Evolutionary conservation across 768 basidiomycete genomes (phyloP).

Genomic region (Trametes elegans): DNA sequence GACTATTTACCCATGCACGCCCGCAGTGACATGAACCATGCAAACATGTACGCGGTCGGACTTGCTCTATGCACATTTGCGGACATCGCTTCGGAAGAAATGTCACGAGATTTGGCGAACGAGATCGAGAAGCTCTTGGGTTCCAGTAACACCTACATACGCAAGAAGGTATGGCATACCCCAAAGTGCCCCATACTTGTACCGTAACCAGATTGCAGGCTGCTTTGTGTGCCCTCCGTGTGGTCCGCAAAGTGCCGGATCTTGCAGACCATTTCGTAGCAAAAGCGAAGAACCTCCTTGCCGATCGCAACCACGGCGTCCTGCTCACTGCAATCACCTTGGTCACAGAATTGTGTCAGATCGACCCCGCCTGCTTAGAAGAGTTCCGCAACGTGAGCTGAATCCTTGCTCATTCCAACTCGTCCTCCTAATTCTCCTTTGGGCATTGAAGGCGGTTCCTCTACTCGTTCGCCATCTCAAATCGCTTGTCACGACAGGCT

Average conservation of each 20-base stretch:
- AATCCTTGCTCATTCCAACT: not conserved
- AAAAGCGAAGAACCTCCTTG: conserved; percentile 87
- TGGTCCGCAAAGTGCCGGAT: conserved; percentile 95
- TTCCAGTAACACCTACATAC: conserved; percentile 97
- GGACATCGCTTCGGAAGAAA: conserved; percentile 98
- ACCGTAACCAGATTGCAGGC: conserved; percentile 51
- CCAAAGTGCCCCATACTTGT: not conserved
- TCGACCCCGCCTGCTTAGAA: conserved; percentile 66
- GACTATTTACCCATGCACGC: conserved; percentile 12
- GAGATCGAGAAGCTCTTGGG: conserved; percentile 98
- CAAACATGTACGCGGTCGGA: conserved; percentile 98
- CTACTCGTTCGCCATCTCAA: conserved; percentile 94
- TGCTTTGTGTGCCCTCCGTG: conserved; percentile 89
- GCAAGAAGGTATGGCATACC: conserved; percentile 77
- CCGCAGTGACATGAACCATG: conserved; percentile 95
- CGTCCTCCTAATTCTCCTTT: not conserved
- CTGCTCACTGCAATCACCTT: conserved; percentile 92
- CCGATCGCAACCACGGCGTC: conserved; percentile 97
- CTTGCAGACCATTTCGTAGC: conserved; percentile 87
- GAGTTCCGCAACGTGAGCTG: conserved; percentile 84
- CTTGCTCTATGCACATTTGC: conserved; percentile 97
- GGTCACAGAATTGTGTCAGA: conserved; percentile 90
- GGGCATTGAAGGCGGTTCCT: conserved; percentile 79
- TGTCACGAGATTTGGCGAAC: conserved; percentile 97
- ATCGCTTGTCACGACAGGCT: conserved; percentile 91